Evolutionary conservation across 139 green algal genomes (phyloP), one percentile per base, ranked within the genome.

Genomic region (Tetradesmus lagerheimii): DNA sequence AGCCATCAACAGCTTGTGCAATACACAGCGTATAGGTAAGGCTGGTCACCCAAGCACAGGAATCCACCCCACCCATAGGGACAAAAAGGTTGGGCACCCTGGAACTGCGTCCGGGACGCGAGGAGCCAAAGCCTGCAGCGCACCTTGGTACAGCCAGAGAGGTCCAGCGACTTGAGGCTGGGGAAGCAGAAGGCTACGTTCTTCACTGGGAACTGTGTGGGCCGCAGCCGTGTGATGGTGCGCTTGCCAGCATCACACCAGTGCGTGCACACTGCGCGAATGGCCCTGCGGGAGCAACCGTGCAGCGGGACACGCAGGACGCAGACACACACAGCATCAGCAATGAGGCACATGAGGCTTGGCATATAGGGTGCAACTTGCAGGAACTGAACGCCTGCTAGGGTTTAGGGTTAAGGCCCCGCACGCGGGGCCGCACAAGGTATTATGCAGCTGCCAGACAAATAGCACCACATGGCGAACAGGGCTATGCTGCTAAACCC

Each of bases 71-170:
- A n/a, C n/a, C n/a, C n/a, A n/a, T n/a, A n/a, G n/a, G n/a, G n/a
- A n/a, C n/a, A n/a, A n/a, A n/a, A n/a, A n/a, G n/a, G n/a, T n/a
- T n/a, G n/a, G n/a, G n/a, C n/a, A n/a, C n/a, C n/a, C n/a, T n/a
- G n/a, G n/a, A n/a, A n/a, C n/a, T n/a, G n/a, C n/a, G n/a, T n/a
- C n/a, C n/a, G n/a, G n/a, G n/a, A n/a, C n/a, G n/a, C n/a, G n/a
- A n/a, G n/a, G n/a, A n/a, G n/a, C n/a, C n/a, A n/a, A n/a, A n/a
- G n/a, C n/a, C n/a, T n/a, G 77, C 77, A 43, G 39, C 62, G 25
- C 35, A 91, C 88, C 80, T 91, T 91, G 81, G 41, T 89, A 45
- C 86, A 90, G 39, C 31, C 74, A 38, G 86, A 90, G 0, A 91
- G 47, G 80, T 91, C 88, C 62, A 91, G 80, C 1, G 34, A 12